Percentiles rank a stretch among this genome's conserved stretches.
Conservation (phyloP, 805 yeast species). For the Ogataea philodendri region DNA sequence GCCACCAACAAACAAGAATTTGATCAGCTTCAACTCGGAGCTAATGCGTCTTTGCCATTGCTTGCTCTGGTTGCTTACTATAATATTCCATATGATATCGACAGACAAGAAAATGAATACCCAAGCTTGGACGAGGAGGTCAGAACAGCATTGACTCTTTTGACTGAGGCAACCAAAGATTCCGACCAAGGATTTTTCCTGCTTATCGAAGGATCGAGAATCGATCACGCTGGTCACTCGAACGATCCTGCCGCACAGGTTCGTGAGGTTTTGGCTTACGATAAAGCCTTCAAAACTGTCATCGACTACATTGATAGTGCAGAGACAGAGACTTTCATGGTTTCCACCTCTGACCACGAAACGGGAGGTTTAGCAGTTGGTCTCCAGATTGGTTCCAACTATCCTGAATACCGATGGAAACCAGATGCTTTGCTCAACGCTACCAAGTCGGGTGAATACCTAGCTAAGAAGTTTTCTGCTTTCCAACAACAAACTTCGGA, state of each 20-base stretch:
- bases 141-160: constrained; percentile 65
- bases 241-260: constrained; percentile 96
- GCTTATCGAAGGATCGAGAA: constrained; percentile 86
- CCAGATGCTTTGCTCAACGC: constrained; percentile 74
- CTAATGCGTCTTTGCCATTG: constrained; percentile 69
- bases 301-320: constrained; percentile 63
- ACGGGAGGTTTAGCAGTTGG: constrained; percentile 94
- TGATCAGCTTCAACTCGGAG: constrained; percentile 54
- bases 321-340: constrained; percentile 72
- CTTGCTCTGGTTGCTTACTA: constrained; percentile 70
- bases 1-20: constrained; percentile 59
- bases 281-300: constrained; percentile 75
- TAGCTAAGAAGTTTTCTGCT: constrained; percentile 45
- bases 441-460: constrained; percentile 73
- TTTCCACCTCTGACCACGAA: constrained; percentile 91
- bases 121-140: constrained; percentile 85
- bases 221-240: constrained; percentile 93
- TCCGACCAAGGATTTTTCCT: constrained; percentile 84
- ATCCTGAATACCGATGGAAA: constrained; percentile 87
- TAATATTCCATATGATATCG: constrained; percentile 84
- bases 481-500: constrained; percentile 13
- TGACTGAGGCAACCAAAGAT: constrained; percentile 63
- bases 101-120: constrained; percentile 55
- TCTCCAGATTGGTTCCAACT: constrained; percentile 61
- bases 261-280: constrained; percentile 84